Base-by-base conservation (phyloP, 306 rosid genomes). In the Pyrus communis region DNA sequence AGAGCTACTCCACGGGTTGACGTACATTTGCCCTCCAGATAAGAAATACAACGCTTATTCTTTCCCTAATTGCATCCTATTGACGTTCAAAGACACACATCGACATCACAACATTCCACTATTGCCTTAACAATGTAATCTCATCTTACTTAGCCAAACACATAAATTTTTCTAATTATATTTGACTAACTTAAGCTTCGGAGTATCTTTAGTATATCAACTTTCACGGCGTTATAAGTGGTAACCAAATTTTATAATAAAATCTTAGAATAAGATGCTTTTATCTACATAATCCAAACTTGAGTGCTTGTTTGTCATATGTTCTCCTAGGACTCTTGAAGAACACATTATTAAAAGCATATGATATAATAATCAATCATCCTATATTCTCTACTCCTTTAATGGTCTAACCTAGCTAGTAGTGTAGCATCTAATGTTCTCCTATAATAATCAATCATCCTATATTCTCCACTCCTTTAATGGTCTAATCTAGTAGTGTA, bases 381-480 rank as follows among this genome's bases (percentile, higher is more conserved):
- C 13, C 13, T 9, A 62, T 80, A 80, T 80, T 80, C 67, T 74
- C 25, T 45, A 9, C 2, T 54, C 45, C n/a, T 18, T 43, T 58
- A 84, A 70, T 74, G 68, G 57, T 49, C 17, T 49, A 49, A 49
- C 15, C 55, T 18, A 49, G 55, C 55, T 18, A 49, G 55, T 49
- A 15, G 11, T 40, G 55, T 49, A 78, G 84, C 78, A 76, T 76
- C 72, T 71, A 73, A 71, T 77, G 66, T 76, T 77, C 83, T 82
- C 77, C 38, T 62, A 72, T 72, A 11, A 30, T 76, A 57, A 71
- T 65, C 72, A 83, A 73, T 60, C 49, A 68, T 43, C 12, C 12
- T 8, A 68, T 77, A 80, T 80, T 80, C 67, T 74, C 23, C 25
- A 4, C 3, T 52, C 45, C 55, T n/a, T 52, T 58, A 84, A 70